phyloP scores from a whole-genome alignment of 805 yeast species.

The Candida chauliodis region DNA sequence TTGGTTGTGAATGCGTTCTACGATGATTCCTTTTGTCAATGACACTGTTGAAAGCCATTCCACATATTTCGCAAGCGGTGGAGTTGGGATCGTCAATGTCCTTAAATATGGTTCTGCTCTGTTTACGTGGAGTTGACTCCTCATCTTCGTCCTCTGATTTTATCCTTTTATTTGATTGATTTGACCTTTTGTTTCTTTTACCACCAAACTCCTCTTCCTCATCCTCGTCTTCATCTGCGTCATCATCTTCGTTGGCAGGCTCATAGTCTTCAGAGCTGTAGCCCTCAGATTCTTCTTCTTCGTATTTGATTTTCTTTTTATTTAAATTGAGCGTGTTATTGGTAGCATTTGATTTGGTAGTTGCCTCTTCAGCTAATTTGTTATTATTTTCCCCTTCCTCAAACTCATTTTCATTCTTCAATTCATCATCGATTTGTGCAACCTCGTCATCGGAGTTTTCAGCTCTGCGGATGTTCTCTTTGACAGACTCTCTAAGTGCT shows the following conservation, averaged over 20 bases:
- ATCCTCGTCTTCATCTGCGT: slow-evolving; percentile 5
- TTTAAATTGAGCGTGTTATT: slow-evolving; percentile 1
- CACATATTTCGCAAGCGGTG: slow-evolving; percentile 12
- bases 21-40: slow-evolving; percentile 12
- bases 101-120: slow-evolving; percentile 8
- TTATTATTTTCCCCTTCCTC: not conserved
- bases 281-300: slow-evolving; percentile 2
- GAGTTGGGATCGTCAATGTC: slow-evolving; percentile 5
- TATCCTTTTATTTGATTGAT: not conserved
- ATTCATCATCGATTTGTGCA: slow-evolving; percentile 2
- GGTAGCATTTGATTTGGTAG: slow-evolving; percentile 7
- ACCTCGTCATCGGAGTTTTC: slow-evolving; percentile 6
- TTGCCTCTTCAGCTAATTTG: not conserved
- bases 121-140: slow-evolving; percentile 2
- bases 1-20: slow-evolving; percentile 12
- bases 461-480: slow-evolving; percentile 7
- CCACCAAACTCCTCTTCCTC: slow-evolving; percentile 1
- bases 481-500: slow-evolving; percentile 6
- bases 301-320: slow-evolving; percentile 4
- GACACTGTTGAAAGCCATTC: slow-evolving; percentile 8
- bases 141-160: not conserved
- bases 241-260: slow-evolving; percentile 7
- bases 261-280: slow-evolving; percentile 7
- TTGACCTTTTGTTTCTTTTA: not conserved
- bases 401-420: not conserved